Conservation (phyloP, 2,329 filamentous ascomycete genomes). For the Penicillium concentricum region DNA sequence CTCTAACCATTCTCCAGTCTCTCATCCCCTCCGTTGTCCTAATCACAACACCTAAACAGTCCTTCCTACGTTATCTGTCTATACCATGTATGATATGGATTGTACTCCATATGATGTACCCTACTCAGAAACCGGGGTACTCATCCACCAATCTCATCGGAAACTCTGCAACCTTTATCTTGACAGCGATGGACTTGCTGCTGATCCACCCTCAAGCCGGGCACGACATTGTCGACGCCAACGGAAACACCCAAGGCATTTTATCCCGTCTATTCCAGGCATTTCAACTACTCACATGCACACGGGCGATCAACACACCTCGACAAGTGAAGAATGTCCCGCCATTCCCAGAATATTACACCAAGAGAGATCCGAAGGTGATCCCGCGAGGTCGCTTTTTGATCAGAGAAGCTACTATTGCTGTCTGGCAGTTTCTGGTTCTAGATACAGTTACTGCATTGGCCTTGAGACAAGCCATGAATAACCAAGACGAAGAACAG, state of each 20-base stretch:
- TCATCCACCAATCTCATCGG: not conserved
- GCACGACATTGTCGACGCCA: constrained; percentile 5
- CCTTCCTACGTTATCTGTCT: constrained; percentile 11
- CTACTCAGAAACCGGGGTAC: not conserved
- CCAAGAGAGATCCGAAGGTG: not conserved
- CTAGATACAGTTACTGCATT: constrained; percentile 10
- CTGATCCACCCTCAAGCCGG: constrained; percentile 15
- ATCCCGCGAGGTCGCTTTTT: constrained; percentile 16
- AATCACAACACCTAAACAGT: constrained; percentile 9
- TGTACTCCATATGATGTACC: not conserved
- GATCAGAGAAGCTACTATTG: constrained; percentile 19
- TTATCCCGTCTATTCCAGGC: constrained; percentile 6
- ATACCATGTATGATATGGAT: constrained; percentile 11
- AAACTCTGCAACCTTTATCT: not conserved
- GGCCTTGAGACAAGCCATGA: not conserved
- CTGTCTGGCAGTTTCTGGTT: constrained; percentile 22
- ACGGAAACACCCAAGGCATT: not conserved
- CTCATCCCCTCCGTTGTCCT: constrained; percentile 9
- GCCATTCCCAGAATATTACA: constrained; percentile 14
- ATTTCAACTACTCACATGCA: constrained; percentile 5
- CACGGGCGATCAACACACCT: constrained; percentile 22
- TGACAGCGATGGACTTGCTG: constrained; percentile 13
- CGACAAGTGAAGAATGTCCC: constrained; percentile 25
- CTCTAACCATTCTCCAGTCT: not conserved
- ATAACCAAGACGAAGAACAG: not conserved